Evolutionary conservation across 805 yeast genomes (phyloP).

Genomic region (Candida tammaniensis): DNA sequence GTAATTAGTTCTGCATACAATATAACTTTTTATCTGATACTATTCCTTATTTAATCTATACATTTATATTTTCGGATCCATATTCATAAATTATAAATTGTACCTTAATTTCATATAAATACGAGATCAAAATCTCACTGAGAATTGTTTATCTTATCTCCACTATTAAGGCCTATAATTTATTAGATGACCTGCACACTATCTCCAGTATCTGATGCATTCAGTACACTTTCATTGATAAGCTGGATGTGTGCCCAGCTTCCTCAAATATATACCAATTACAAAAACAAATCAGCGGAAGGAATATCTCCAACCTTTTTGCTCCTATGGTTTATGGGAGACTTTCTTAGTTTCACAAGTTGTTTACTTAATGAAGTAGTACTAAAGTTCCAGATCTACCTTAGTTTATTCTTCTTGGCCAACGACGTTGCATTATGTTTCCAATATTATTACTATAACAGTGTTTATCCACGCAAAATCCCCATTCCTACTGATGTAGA

Average conservation of each 20-base stretch:
- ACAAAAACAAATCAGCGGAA: conserved; percentile 57
- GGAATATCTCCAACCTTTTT: conserved; percentile 64
- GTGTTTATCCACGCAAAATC: conserved; percentile 25
- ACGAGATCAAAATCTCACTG: no score
- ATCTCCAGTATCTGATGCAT: conserved; percentile 28
- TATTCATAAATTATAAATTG: no score
- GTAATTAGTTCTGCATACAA: no score
- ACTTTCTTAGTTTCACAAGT: conserved; percentile 49
- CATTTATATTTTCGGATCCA: no score
- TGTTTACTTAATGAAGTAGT: conserved; percentile 38
- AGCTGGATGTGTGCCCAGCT: conserved; percentile 75
- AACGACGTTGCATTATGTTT: conserved; percentile 38
- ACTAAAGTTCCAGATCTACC: conserved; percentile 35
- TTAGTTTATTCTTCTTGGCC: conserved; percentile 37
- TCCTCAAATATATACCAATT: conserved; percentile 66
- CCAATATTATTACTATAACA: conserved; percentile 42
- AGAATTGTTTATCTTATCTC: no score
- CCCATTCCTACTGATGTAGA: not conserved
- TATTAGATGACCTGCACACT: no score
- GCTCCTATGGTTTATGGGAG: conserved; percentile 65
- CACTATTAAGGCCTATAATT: no score
- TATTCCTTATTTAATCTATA: no score
- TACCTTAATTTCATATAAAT: no score
- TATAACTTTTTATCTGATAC: no score
- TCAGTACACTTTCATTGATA: conserved; percentile 43